Conservation (phyloP, 1,139 yeast species). For the Yamadazyma aaseri region DNA sequence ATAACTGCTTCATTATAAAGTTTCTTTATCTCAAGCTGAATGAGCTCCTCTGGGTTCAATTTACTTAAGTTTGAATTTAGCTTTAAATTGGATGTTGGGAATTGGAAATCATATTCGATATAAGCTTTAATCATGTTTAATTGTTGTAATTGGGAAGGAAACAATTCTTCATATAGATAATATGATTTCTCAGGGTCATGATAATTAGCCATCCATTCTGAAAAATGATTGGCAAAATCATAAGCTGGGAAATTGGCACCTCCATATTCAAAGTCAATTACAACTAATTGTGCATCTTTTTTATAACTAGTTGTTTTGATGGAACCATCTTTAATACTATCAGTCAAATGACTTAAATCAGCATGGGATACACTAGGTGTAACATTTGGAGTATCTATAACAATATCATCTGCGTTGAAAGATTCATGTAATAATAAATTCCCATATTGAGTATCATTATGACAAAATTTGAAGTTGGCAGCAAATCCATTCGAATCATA, state of each 20-base stretch:
- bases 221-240: constrained; percentile 84
- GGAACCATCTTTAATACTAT: constrained; percentile 6
- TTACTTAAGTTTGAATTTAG: constrained; percentile 15
- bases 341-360: constrained; percentile 2
- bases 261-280: constrained; percentile 93
- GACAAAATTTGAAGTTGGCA: constrained; percentile 71
- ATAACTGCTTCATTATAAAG: constrained; percentile 62
- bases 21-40: constrained; percentile 54
- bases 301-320: constrained; percentile 31
- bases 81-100: constrained; percentile 34
- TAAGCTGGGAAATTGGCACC: constrained; percentile 91
- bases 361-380: constrained; percentile 9
- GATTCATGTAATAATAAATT: constrained; percentile 60
- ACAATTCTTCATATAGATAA: constrained; percentile 52
- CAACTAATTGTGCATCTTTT: constrained; percentile 75
- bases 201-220: constrained; percentile 97
- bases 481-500: constrained; percentile 48
- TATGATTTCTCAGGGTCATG: constrained; percentile 65
- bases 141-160: constrained; percentile 68
- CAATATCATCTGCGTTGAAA: constrained; percentile 35
- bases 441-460: constrained; percentile 96
- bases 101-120: constrained; percentile 52
- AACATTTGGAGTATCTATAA: constrained; percentile 30
- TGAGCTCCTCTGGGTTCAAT: constrained; percentile 24
- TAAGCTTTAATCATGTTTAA: constrained; percentile 73